These are phyloP conservation scores for Rhizodiscina lignyota DNA, from an alignment of 495 filamentous ascomycete genomes.

Conservation along the genomic window DNA sequence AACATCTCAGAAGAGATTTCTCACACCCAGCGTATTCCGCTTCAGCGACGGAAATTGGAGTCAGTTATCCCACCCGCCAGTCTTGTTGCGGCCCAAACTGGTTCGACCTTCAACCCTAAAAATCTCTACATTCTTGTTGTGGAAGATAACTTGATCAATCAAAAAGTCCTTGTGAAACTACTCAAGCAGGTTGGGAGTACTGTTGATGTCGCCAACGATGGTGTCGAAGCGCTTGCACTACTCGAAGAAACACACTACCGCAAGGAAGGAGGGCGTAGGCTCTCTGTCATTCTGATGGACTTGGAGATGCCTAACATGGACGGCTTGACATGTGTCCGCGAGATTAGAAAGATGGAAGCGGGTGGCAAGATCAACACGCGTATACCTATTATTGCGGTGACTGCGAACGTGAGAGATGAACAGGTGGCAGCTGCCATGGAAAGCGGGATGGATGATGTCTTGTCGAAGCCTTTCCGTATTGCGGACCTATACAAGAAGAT, in stretches of 20 bases:
- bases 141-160: conserved; percentile 21
- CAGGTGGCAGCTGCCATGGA: conserved; percentile 12
- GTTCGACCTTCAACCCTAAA: neutral
- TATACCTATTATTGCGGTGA: conserved; percentile 16
- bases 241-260: conserved; percentile 6
- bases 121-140: conserved; percentile 11
- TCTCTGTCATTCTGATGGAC: conserved; percentile 18
- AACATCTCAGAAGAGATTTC: neutral
- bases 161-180: conserved; percentile 15
- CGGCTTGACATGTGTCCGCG: conserved; percentile 12
- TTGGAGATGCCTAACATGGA: conserved; percentile 21
- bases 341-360: conserved; percentile 13
- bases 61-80: neutral
- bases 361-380: conserved; percentile 9
- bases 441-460: conserved; percentile 14
- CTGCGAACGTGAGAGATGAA: conserved; percentile 17
- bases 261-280: neutral
- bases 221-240: conserved; percentile 13
- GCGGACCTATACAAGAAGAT: too few species aligned
- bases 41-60: neutral
- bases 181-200: conserved; percentile 10
- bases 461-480: conserved; percentile 1
- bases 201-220: conserved; percentile 16
- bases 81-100: neutral
- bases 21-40: too few species aligned